Evolutionary conservation across 805 yeast genomes (phyloP), one percentile per base, ranked within the genome.

Genomic region (Debaryomyces hansenii): DNA sequence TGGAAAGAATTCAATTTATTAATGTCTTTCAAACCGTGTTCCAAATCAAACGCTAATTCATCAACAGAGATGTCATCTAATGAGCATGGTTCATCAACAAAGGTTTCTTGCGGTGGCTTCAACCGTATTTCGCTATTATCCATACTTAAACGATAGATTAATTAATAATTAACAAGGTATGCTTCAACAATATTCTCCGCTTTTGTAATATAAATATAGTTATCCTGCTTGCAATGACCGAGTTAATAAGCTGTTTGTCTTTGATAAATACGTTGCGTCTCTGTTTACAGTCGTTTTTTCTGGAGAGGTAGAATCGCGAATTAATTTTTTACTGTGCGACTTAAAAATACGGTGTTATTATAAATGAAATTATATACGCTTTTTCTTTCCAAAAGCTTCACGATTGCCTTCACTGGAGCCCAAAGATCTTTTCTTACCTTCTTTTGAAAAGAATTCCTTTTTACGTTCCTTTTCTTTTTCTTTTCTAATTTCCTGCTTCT

Each of bases 391-490:
- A 50, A 67, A 66, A 5, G 71, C 69, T 42, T 58, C 61, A 18
- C 62, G 54, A 45, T 63, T 63, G 20, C 58, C 57, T 35, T 57
- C 66, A 45, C 65, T 58, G 6, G 69, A 56, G 20, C 70, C 72
- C 40, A 70, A 55, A 31, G 74, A 66, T 67, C 87, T 77, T 73
- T 82, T 85, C 65, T 79, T 83, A 37, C 89, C 86, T 55, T 83
- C 82, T 54, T 75, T 80, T 31, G 85, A 78, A 59, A 94, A 92
- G 60, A 73, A 90, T 49, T 90, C 96, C 72, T 87, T 89, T 78
- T 90, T 92, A 61, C 88, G 82, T 63, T 87, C 90, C 59, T 78
- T 83, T 50, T 87, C 92, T 64, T 86, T 87, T 51, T 89, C 94
- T 36, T 70, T 72, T 58, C 83, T 83, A 32, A 75, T 67, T 57